Evolutionary conservation across 2,329 filamentous ascomycete species (phyloP), one percentile per base, ranked within the genome.

Genomic region (Hirsutella thompsonii): DNA sequence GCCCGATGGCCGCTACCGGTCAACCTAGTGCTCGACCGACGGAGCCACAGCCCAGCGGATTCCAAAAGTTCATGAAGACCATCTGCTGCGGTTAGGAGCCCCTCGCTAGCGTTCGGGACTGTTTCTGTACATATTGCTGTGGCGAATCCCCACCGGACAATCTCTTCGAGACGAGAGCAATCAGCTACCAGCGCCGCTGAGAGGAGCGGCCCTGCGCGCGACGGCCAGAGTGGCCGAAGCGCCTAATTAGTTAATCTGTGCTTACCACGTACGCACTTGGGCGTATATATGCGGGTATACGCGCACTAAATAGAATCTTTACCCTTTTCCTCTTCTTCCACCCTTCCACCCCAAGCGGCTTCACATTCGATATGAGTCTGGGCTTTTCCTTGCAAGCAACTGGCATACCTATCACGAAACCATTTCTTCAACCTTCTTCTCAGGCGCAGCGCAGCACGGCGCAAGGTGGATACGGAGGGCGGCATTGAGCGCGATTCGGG

Each of bases 41-140:
- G 52, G 82, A 92, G 58, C 72, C 79, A 50, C 83, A 90, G 59
- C 83, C 79, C 36, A 82, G 81, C 44, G 84, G 87, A 48, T 80
- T 89, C 67, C 84, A 94, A 67, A 95, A 95, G 71, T 72, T 95
- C 59, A 83, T 90, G 76, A 94, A 92, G 72, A 76, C 79, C 45
- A 70, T 95, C 44, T 96, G 90, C 77, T 96, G 90, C 66, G 86
- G 86, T 74, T 77, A 70, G 68, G 60, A 46, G 43, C 43, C 44
- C 42, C 42, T 40, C 26, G 38, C 47, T 36, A 18, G 39, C 47
- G 46, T 50, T 49, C 47, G 50, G 51, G 50, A 53, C 47, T 57
- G 51, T 51, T 54, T 49, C 49, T 50, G 46, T 50, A 47, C 52
- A 42, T 48, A 52, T 48, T 55, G 53, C 47, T 53, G 51, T 43